These are phyloP conservation scores for Candolleomyces efflorescens DNA, from an alignment of 768 basidiomycete genomes.

Conservation along the genomic window DNA sequence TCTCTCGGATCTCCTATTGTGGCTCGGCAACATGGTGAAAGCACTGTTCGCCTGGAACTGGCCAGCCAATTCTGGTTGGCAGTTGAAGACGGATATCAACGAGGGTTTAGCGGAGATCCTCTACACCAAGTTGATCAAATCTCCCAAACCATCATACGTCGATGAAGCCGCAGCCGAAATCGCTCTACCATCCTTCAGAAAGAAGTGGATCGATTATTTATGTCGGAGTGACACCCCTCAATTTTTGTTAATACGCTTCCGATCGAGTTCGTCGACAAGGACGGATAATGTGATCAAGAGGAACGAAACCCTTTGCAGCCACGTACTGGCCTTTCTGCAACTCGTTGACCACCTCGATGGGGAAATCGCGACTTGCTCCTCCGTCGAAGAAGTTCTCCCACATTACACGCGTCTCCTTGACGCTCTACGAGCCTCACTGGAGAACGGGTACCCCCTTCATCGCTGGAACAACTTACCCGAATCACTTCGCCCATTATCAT, in stretches of 20 bases:
- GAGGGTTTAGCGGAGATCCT: not conserved
- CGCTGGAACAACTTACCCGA: not conserved
- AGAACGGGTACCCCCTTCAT: not conserved
- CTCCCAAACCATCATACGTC: not conserved
- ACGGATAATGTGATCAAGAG: not conserved
- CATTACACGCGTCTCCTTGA: not conserved
- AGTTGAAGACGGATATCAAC: not conserved
- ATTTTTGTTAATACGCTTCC: not conserved
- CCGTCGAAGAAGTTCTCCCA: not conserved
- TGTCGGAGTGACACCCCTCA: not conserved
- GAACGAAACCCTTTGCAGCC: not conserved
- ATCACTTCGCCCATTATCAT: not conserved
- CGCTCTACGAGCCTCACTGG: not conserved
- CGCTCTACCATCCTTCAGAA: not conserved
- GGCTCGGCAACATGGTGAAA: not conserved
- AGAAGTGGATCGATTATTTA: conserved; percentile 1
- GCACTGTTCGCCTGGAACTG: too few species aligned
- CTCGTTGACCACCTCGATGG: not conserved
- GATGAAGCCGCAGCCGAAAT: not conserved
- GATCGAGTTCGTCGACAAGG: not conserved
- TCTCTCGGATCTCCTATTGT: conserved; percentile 4
- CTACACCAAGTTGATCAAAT: conserved; percentile 1
- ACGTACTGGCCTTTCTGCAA: not conserved
- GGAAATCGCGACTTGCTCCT: not conserved
- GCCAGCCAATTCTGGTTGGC: not conserved